Evolutionary conservation across 345 rosid species (phyloP).

Genomic region (Camelina laxa): DNA sequence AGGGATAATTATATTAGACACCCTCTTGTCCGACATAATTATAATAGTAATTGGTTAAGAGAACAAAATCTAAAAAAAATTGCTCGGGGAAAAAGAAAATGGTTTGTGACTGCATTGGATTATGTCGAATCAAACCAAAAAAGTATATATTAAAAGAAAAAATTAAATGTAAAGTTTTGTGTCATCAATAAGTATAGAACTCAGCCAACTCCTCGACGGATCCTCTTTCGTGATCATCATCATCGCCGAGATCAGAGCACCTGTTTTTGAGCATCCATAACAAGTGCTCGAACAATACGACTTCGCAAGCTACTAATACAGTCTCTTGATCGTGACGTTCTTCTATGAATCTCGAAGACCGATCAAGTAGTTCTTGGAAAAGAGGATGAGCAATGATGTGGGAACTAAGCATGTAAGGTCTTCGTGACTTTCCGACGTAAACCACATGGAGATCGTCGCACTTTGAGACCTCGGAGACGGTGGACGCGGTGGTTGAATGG

Average conservation of each 20-base stretch:
- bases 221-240: not conserved
- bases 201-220: constrained; percentile 50
- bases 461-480: constrained; percentile 17
- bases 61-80: not conserved
- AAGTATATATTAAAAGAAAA: not conserved
- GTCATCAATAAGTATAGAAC: constrained; percentile 59
- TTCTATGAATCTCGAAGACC: constrained; percentile 50
- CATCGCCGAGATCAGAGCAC: constrained; percentile 7
- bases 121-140: constrained; percentile 2
- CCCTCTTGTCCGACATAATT: not conserved
- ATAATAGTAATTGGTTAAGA: not conserved
- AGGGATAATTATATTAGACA: not conserved
- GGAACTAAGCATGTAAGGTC: constrained; percentile 65
- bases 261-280: constrained; percentile 80
- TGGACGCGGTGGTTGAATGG: constrained; percentile 25
- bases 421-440: constrained; percentile 81
- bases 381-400: constrained; percentile 70
- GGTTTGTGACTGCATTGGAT: constrained; percentile 1
- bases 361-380: constrained; percentile 68
- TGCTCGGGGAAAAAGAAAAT: constrained; percentile 6
- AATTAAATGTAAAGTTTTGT: not conserved
- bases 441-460: constrained; percentile 53
- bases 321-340: constrained; percentile 39
- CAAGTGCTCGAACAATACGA: constrained; percentile 91
- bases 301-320: constrained; percentile 69